phyloP scores from a whole-genome alignment of 208 protist genomes.

The Angomonas deanei region DNA sequence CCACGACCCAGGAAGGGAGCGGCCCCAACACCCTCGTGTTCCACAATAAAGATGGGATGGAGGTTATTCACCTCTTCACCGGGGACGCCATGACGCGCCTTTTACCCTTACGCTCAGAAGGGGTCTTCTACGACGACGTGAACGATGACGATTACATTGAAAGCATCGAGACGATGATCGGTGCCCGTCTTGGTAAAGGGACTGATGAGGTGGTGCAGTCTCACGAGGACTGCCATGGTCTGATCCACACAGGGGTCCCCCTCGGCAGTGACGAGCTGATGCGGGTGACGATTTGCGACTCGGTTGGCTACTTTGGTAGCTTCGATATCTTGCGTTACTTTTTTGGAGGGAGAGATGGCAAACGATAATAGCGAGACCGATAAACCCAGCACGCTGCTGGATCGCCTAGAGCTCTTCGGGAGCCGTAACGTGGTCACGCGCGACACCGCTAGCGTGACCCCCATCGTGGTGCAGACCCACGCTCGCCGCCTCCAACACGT shows the following conservation, averaged over 20 bases:
- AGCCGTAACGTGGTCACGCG: slow-evolving; percentile 59
- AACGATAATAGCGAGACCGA: slow-evolving; percentile 20
- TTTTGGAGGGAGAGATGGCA: slow-evolving; percentile 64
- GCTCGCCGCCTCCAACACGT: slow-evolving; percentile 36
- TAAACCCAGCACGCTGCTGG: slow-evolving; percentile 10
- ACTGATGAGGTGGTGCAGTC: slow-evolving; percentile 47
- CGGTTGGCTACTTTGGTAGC: slow-evolving; percentile 70
- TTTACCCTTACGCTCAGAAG: slow-evolving; percentile 45
- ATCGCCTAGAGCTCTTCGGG: slow-evolving; percentile 76
- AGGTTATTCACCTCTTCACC: slow-evolving; percentile 88
- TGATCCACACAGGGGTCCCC: slow-evolving; percentile 53
- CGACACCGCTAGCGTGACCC: slow-evolving; percentile 45
- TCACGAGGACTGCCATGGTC: slow-evolving; percentile 66
- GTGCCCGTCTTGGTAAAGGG: slow-evolving; percentile 29
- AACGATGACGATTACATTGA: slow-evolving; percentile 85
- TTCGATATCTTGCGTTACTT: slow-evolving; percentile 73
- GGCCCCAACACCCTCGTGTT: slow-evolving; percentile 79
- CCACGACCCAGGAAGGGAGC: not conserved
- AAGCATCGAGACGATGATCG: slow-evolving; percentile 54
- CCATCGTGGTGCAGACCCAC: slow-evolving; percentile 77
- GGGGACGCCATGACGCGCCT: slow-evolving; percentile 65
- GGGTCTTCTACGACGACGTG: slow-evolving; percentile 80
- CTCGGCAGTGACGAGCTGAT: slow-evolving; percentile 37
- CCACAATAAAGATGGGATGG: slow-evolving; percentile 67
- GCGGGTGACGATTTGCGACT: slow-evolving; percentile 77